Percentiles rank a stretch among this genome's conserved stretches.
Conservation (phyloP, 208 protist genomes). For the Strigomonas culicis region DNA sequence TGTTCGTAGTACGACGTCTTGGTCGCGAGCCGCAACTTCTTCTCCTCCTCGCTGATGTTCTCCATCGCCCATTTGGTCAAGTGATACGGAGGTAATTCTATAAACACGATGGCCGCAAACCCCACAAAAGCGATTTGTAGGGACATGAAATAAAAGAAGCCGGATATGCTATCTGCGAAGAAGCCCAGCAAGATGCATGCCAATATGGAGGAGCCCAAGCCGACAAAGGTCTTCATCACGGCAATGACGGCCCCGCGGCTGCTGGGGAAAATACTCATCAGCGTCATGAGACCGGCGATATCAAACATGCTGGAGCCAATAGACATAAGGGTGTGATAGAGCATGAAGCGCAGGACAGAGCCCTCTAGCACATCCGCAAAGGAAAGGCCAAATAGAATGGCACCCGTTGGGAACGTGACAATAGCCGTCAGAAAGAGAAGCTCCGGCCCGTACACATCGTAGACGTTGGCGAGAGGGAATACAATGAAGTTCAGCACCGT, state of each 20-base stretch:
- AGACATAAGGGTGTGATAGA: slow-evolving; percentile 43
- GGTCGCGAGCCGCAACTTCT: slow-evolving; percentile 24
- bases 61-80: slow-evolving; percentile 56
- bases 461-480: slow-evolving; percentile 55
- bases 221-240: slow-evolving; percentile 84
- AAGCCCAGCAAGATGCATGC: slow-evolving; percentile 64
- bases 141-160: slow-evolving; percentile 66
- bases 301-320: slow-evolving; percentile 68
- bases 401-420: slow-evolving; percentile 38
- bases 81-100: slow-evolving; percentile 68
- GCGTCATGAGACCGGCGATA: slow-evolving; percentile 67
- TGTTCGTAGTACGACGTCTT: slow-evolving; percentile 59
- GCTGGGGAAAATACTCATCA: slow-evolving; percentile 77
- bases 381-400: slow-evolving; percentile 53
- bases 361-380: slow-evolving; percentile 50
- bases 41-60: slow-evolving; percentile 29
- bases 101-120: slow-evolving; percentile 45
- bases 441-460: slow-evolving; percentile 71
- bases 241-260: slow-evolving; percentile 74
- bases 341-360: slow-evolving; percentile 43
- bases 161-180: slow-evolving; percentile 39
- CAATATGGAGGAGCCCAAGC: slow-evolving; percentile 79
- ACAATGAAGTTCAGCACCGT: slow-evolving; percentile 40
- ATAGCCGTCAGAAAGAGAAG: slow-evolving; percentile 62
- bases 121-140: slow-evolving; percentile 27